Evolutionary conservation across 2,329 filamentous ascomycete species (phyloP).

Genomic region (Lasiodiplodia hormozganensis): DNA sequence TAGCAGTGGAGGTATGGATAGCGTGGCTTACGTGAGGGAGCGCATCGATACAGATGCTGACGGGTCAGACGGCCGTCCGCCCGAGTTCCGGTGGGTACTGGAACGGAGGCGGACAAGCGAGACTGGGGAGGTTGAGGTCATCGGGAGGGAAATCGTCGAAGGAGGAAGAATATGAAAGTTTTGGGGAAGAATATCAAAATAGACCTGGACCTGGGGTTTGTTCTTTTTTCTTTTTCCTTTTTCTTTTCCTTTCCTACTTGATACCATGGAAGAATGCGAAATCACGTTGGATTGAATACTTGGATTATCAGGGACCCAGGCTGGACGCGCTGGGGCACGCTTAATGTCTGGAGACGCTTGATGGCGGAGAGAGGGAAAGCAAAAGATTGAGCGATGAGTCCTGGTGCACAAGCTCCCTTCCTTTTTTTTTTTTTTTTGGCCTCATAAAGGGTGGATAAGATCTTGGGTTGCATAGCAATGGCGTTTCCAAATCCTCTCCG

Average conservation of each 20-base stretch:
- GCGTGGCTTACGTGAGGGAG: conserved; percentile 71
- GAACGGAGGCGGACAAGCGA: conserved; percentile 72
- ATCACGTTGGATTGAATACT: neutral
- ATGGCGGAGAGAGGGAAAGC: neutral
- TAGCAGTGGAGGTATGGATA: conserved; percentile 65
- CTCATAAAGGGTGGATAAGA: neutral
- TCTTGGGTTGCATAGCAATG: conserved; percentile 21
- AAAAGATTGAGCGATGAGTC: neutral
- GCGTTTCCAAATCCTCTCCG: neutral
- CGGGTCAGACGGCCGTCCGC: neutral
- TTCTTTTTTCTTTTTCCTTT: neutral
- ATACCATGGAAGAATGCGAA: neutral
- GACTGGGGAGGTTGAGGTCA: conserved; percentile 68
- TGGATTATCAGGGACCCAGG: neutral
- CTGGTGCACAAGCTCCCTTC: neutral
- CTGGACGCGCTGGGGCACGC: neutral
- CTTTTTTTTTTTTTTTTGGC: neutral
- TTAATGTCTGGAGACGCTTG: neutral
- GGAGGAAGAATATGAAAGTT: conserved; percentile 53
- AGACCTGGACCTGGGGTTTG: neutral
- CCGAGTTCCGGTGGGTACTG: conserved; percentile 63
- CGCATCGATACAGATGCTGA: conserved; percentile 3
- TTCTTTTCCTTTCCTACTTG: neutral
- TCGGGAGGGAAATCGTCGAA: conserved; percentile 69
- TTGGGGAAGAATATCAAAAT: neutral